Conservation (phyloP, 2,329 filamentous ascomycete genomes). For the Bipolaris oryzae region DNA sequence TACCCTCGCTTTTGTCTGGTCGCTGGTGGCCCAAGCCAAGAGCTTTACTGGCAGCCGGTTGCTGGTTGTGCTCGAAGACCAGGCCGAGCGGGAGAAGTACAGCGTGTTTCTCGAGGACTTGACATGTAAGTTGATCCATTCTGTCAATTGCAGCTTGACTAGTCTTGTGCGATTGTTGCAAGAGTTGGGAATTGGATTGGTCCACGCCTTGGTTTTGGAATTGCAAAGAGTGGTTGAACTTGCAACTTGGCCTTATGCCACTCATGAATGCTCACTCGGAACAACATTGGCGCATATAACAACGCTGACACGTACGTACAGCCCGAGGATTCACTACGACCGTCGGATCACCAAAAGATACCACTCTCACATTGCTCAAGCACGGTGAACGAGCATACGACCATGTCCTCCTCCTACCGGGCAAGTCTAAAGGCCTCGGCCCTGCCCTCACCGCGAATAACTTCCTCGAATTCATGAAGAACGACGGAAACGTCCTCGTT, state of each 20-base stretch:
- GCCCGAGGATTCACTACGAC: constrained; percentile 81
- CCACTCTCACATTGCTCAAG: constrained; percentile 74
- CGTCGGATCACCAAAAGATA: constrained; percentile 67
- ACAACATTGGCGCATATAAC: not conserved
- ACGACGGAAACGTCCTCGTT: constrained; percentile 87
- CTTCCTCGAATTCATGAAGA: constrained; percentile 89
- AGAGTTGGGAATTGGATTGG: not conserved
- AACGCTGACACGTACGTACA: constrained; percentile 48
- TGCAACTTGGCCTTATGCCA: constrained; percentile 13
- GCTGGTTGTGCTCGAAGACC: constrained; percentile 85
- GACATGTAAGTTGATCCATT: constrained; percentile 59
- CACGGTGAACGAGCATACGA: constrained; percentile 89
- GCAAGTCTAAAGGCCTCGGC: constrained; percentile 90
- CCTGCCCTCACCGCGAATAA: constrained; percentile 84
- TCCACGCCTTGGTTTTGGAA: not conserved
- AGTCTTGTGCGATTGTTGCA: not conserved
- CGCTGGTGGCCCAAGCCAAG: constrained; percentile 72
- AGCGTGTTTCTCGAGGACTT: constrained; percentile 79
- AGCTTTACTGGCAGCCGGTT: constrained; percentile 81
- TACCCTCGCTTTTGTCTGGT: constrained; percentile 66
- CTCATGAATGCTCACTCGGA: constrained; percentile 3
- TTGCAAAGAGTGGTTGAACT: constrained; percentile 16
- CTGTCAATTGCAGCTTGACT: not conserved
- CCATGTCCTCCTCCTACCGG: constrained; percentile 86
- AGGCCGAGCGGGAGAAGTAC: constrained; percentile 79